Percentiles rank a stretch among this genome's conserved stretches.
Conservation (phyloP, 768 basidiomycete genomes). For the Boletus insuetus region DNA sequence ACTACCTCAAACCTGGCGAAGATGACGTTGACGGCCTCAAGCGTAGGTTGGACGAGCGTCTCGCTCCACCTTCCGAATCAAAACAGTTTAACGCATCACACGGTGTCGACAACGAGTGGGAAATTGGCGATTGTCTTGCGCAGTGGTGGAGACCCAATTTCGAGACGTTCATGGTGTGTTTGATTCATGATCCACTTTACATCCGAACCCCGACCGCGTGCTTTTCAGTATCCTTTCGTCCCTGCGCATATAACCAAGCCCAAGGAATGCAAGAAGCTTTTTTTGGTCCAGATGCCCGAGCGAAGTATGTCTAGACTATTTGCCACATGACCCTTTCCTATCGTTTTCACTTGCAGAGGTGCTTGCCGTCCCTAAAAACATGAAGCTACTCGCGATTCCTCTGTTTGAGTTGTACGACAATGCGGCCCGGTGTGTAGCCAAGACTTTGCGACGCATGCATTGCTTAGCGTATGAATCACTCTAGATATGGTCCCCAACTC, state of each 20-base stretch:
- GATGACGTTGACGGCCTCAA: slow-evolving; percentile 91
- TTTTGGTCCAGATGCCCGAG: slow-evolving; percentile 93
- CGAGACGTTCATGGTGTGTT: slow-evolving; percentile 94
- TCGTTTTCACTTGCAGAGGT: slow-evolving; percentile 57
- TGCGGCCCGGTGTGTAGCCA: slow-evolving; percentile 64
- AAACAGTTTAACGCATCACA: slow-evolving; percentile 75
- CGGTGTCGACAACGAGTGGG: slow-evolving; percentile 88
- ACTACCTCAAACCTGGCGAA: slow-evolving; percentile 96
- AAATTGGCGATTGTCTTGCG: slow-evolving; percentile 93
- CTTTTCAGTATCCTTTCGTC: slow-evolving; percentile 80
- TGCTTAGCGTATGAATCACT: neutral
- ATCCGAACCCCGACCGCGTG: neutral
- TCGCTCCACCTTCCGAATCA: slow-evolving; percentile 74
- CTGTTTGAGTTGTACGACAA: slow-evolving; percentile 98
- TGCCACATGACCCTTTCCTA: neutral
- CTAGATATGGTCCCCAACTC: slow-evolving; percentile 86
- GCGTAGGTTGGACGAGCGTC: slow-evolving; percentile 81
- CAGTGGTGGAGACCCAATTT: slow-evolving; percentile 99
- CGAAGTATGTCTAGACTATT: slow-evolving; percentile 57
- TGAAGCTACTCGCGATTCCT: slow-evolving; percentile 97
- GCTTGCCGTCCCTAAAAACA: slow-evolving; percentile 95
- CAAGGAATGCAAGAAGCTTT: slow-evolving; percentile 97
- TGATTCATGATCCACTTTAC: neutral
- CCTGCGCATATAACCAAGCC: slow-evolving; percentile 97
- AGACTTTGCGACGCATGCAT: neutral